Percentiles rank a stretch among this genome's conserved stretches.
Evolutionary conservation across 306 rosid species (phyloP).

Genomic region (Cicer judaicum): DNA sequence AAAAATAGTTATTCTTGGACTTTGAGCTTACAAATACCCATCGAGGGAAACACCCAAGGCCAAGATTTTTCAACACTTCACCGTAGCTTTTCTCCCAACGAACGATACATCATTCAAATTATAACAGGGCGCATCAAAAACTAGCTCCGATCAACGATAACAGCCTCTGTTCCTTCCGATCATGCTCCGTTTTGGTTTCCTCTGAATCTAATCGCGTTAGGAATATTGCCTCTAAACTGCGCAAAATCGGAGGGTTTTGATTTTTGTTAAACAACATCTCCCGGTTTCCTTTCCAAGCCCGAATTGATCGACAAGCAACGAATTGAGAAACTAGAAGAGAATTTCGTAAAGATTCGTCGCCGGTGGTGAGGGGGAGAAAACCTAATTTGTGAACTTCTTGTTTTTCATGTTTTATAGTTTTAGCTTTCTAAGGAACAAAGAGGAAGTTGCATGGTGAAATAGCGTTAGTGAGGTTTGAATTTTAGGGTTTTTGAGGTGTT

Average conservation of each 20-base stretch:
- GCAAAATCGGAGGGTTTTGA: conserved; percentile 34
- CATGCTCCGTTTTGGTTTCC: background rate
- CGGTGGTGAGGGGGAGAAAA: conserved; percentile 31
- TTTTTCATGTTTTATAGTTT: background rate
- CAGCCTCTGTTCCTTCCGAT: background rate
- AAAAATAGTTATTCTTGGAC: background rate
- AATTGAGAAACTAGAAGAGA: conserved; percentile 14
- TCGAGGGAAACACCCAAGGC: background rate
- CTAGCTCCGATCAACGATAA: conserved; percentile 34
- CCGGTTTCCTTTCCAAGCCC: conserved; percentile 30
- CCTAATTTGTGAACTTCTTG: conserved; percentile 34
- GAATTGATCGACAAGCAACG: conserved; percentile 2
- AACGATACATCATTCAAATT: conserved; percentile 30
- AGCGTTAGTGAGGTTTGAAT: conserved; percentile 18
- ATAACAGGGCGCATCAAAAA: background rate
- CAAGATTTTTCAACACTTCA: conserved; percentile 3
- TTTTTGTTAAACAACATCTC: background rate
- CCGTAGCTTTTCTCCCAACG: background rate
- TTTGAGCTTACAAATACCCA: conserved; percentile 23
- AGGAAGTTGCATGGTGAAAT: conserved; percentile 29
- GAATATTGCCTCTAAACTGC: conserved; percentile 7
- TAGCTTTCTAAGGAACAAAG: background rate
- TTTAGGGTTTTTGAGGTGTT: conserved; percentile 37
- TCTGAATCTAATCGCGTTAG: conserved; percentile 1
- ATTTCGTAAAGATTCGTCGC: conserved; percentile 14